A percentile compares a stretch with the other conserved stretches of the same genome.
These are phyloP conservation scores for Sarocladiaceae sp. DNA, from an alignment of 2,329 filamentous ascomycete species.

Conservation along the genomic window DNA sequence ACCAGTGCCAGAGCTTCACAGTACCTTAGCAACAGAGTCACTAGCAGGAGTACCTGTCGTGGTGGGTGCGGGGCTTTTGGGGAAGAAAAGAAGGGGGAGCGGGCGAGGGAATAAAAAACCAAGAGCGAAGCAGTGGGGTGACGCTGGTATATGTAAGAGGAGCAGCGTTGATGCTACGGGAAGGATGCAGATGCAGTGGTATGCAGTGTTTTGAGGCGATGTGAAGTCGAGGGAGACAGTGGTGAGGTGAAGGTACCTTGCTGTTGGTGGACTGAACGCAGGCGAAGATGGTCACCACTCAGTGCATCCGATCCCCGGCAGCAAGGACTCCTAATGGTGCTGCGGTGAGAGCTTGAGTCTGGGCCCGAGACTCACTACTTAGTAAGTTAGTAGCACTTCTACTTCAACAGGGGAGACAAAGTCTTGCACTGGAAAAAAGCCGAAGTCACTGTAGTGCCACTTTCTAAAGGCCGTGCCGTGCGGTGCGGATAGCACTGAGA, in stretches of 20 bases:
- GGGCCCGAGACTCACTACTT: too few relatives aligned
- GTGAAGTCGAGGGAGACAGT: too few relatives aligned
- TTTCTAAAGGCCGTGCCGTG: too few relatives aligned
- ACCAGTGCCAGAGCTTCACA: too few relatives aligned
- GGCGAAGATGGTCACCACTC: not conserved
- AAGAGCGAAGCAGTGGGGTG: constrained; percentile 3
- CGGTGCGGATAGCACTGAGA: too few relatives aligned
- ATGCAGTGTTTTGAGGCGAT: not conserved
- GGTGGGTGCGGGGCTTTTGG: constrained; percentile 6
- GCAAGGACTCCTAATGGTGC: not conserved
- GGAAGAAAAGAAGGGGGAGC: constrained; percentile 1
- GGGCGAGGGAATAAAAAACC: constrained; percentile 9
- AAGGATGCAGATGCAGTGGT: not conserved
- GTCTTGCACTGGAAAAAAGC: too few relatives aligned
- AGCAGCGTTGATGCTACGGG: constrained; percentile 1
- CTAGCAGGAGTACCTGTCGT: not conserved
- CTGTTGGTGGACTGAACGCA: not conserved
- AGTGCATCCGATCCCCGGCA: not conserved
- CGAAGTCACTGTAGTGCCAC: not conserved
- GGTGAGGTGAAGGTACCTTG: constrained; percentile 4
- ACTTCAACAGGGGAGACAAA: too few relatives aligned
- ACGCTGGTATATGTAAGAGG: constrained; percentile 5
- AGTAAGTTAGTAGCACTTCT: too few relatives aligned
- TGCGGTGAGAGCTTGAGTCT: too few relatives aligned
- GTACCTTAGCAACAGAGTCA: too few relatives aligned